phyloP scores from a whole-genome alignment of 2,329 filamentous ascomycete species.

The Diaporthe velutina region DNA sequence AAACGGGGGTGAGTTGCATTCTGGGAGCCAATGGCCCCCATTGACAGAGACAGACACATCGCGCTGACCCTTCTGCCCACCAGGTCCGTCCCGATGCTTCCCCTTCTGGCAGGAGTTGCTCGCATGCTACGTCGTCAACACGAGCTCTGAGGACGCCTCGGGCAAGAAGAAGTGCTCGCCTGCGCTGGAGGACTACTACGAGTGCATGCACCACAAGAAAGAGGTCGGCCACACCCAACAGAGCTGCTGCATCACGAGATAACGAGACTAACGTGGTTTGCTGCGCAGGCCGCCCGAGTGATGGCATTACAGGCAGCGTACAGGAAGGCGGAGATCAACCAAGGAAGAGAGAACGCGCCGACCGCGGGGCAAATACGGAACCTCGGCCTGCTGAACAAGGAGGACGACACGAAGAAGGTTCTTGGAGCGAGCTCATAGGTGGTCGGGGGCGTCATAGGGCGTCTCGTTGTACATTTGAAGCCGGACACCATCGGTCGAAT shows the following conservation, averaged over 20 bases:
- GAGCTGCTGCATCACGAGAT: too few relatives aligned
- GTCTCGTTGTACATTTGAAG: slow-evolving; percentile 17
- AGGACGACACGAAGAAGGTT: slow-evolving; percentile 80
- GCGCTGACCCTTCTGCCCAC: slow-evolving; percentile 11
- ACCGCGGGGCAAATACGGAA: slow-evolving; percentile 89
- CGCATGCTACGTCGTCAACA: slow-evolving; percentile 98
- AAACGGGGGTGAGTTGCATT: slow-evolving; percentile 57
- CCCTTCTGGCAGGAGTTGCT: slow-evolving; percentile 99
- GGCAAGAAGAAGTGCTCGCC: slow-evolving; percentile 91
- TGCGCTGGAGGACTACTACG: slow-evolving; percentile 95
- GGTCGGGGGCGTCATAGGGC: neutral
- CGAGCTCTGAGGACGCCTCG: slow-evolving; percentile 79
- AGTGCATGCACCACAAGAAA: slow-evolving; percentile 98
- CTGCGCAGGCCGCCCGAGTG: slow-evolving; percentile 78
- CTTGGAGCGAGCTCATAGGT: slow-evolving; percentile 51
- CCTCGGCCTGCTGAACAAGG: slow-evolving; percentile 85
- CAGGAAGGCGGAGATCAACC: slow-evolving; percentile 81
- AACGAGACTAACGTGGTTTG: slow-evolving; percentile 20
- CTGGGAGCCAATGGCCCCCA: slow-evolving; percentile 34
- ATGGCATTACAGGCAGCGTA: slow-evolving; percentile 86
- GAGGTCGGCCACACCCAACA: slow-evolving; percentile 73
- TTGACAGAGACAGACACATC: slow-evolving; percentile 41
- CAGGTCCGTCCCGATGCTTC: slow-evolving; percentile 85
- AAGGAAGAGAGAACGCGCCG: slow-evolving; percentile 83
- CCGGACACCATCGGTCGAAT: slow-evolving; percentile 17